phyloP scores from a whole-genome alignment of 2,329 filamentous ascomycete genomes.

The Neofusicoccum parvum region DNA sequence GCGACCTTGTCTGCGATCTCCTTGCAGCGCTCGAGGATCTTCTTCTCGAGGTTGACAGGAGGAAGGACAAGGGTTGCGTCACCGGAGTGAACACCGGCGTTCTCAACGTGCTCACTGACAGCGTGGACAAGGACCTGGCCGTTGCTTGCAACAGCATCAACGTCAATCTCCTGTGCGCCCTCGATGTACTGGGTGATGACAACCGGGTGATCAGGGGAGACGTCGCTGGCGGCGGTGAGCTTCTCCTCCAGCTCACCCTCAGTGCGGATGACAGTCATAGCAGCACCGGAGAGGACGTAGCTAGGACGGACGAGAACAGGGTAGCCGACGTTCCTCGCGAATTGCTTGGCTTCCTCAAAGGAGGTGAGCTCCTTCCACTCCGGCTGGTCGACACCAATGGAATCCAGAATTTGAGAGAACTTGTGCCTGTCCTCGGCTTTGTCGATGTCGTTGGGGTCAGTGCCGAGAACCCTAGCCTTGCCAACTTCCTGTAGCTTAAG shows the following conservation, averaged over 20 bases:
- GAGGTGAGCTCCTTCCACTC: slow-evolving; percentile 97
- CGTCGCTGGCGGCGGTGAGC: slow-evolving; percentile 83
- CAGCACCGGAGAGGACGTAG: slow-evolving; percentile 95
- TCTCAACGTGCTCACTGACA: slow-evolving; percentile 93
- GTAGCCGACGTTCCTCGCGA: slow-evolving; percentile 83
- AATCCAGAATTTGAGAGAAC: slow-evolving; percentile 96
- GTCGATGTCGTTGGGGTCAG: slow-evolving; percentile 91
- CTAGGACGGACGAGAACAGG: slow-evolving; percentile 92
- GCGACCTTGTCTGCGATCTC: slow-evolving; percentile 95
- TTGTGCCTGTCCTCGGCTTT: slow-evolving; percentile 98
- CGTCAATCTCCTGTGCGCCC: slow-evolving; percentile 93
- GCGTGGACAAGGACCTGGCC: slow-evolving; percentile 90
- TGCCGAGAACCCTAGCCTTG: slow-evolving; percentile 87
- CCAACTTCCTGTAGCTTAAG: slow-evolving; percentile 90
- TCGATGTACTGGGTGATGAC: slow-evolving; percentile 99
- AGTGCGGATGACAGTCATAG: slow-evolving; percentile 95
- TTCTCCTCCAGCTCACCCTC: slow-evolving; percentile 92
- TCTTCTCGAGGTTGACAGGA: slow-evolving; percentile 75
- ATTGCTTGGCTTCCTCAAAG: slow-evolving; percentile 81
- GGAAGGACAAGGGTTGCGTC: slow-evolving; percentile 94
- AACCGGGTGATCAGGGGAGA: slow-evolving; percentile 95
- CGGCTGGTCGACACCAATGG: slow-evolving; percentile 94
- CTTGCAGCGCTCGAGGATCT: slow-evolving; percentile 84
- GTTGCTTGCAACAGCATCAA: slow-evolving; percentile 85
- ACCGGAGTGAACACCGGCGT: slow-evolving; percentile 96